These are phyloP conservation scores for Ogataea methanolica DNA, from an alignment of 805 yeast genomes.

Conservation along the genomic window DNA sequence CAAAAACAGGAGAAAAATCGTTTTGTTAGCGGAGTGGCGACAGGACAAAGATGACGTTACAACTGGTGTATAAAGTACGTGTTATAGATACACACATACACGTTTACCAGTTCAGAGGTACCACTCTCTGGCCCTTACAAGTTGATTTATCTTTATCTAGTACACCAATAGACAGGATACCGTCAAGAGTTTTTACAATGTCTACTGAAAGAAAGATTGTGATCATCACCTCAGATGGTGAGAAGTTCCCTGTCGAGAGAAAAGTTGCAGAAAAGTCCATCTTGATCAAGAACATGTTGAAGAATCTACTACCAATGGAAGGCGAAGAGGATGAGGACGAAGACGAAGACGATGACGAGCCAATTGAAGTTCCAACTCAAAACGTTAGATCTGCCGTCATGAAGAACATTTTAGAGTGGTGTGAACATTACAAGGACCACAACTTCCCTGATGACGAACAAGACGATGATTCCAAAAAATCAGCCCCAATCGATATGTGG, in stretches of 20 bases:
- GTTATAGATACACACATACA: too few relatives aligned
- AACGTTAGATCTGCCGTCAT: conserved; percentile 84
- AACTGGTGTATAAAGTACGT: too few relatives aligned
- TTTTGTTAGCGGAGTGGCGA: too few relatives aligned
- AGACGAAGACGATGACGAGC: conserved; percentile 56
- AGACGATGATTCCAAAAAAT: conserved; percentile 78
- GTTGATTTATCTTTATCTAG: too few relatives aligned
- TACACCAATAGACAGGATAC: neutral
- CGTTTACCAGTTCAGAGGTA: too few relatives aligned
- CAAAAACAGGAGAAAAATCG: too few relatives aligned
- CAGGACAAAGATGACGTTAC: too few relatives aligned
- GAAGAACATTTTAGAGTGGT: conserved; percentile 92
- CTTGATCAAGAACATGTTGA: conserved; percentile 80
- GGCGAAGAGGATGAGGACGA: conserved; percentile 33
- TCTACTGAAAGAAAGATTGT: conserved; percentile 25
- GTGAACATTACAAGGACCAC: conserved; percentile 87
- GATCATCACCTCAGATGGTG: conserved; percentile 76
- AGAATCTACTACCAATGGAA: conserved; percentile 48
- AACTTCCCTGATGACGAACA: conserved; percentile 70
- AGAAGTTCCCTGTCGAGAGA: conserved; percentile 68
- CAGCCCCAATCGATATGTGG: conserved; percentile 95
- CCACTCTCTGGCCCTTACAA: too few relatives aligned
- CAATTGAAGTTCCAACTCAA: conserved; percentile 81
- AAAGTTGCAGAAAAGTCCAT: conserved; percentile 85
- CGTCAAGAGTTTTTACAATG: conserved; percentile 2